phyloP scores from a whole-genome alignment of 2,329 filamentous ascomycete genomes.

The Sarocladium oryzae region DNA sequence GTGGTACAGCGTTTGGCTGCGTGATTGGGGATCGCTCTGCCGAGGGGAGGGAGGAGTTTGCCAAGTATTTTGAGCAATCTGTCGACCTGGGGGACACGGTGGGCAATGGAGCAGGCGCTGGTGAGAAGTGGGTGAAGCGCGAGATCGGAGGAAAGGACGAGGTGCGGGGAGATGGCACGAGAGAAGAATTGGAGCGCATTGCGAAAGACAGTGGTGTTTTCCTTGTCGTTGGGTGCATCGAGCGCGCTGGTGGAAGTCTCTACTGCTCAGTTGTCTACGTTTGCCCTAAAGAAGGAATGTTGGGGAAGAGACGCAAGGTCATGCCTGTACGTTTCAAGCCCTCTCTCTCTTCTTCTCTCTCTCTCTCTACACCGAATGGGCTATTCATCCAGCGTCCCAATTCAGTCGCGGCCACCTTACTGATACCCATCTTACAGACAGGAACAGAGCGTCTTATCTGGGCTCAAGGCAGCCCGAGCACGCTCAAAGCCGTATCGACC shows the following conservation, averaged over 20 bases:
- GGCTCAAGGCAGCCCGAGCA: slow-evolving; percentile 77
- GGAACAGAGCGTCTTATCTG: slow-evolving; percentile 78
- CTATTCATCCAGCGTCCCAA: no score
- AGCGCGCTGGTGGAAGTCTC: slow-evolving; percentile 72
- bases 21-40: slow-evolving; percentile 62
- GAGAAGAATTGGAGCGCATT: slow-evolving; percentile 72
- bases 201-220: slow-evolving; percentile 76
- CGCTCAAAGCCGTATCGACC: slow-evolving; percentile 72
- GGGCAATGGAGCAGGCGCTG: slow-evolving; percentile 55
- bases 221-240: slow-evolving; percentile 71
- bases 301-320: slow-evolving; percentile 87
- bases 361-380: background rate
- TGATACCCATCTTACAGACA: slow-evolving; percentile 44
- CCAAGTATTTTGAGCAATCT: slow-evolving; percentile 70
- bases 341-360: no score
- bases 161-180: slow-evolving; percentile 50
- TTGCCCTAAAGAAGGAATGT: slow-evolving; percentile 61
- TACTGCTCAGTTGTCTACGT: slow-evolving; percentile 83
- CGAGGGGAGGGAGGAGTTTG: slow-evolving; percentile 72
- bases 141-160: slow-evolving; percentile 34
- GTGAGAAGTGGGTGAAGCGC: slow-evolving; percentile 62
- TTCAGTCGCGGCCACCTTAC: no score
- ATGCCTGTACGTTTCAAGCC: slow-evolving; percentile 60
- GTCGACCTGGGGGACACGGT: slow-evolving; percentile 79
- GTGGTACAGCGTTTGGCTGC: slow-evolving; percentile 71